Evolutionary conservation across 176 grass and related monocot species (phyloP).

Genomic region (Tuctoria greenei): DNA sequence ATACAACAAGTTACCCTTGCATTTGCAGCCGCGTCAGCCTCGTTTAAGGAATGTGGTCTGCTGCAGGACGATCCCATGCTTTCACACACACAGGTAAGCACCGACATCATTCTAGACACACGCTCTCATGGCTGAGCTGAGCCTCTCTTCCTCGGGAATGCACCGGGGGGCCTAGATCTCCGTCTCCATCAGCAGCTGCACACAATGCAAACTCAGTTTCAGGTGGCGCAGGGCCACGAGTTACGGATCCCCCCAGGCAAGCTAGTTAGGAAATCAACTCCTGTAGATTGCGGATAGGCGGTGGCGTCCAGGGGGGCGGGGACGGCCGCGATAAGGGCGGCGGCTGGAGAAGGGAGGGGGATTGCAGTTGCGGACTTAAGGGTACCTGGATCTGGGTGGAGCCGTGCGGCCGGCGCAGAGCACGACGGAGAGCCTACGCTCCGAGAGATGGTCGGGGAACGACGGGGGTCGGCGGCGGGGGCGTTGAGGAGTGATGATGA

Average conservation of each 20-base stretch:
- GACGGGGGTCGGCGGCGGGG: not conserved
- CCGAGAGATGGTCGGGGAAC: not conserved
- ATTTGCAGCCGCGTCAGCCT: constrained; percentile 71
- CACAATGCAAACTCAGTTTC: not conserved
- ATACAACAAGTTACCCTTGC: constrained; percentile 43
- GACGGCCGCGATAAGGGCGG: not conserved
- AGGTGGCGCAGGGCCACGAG: not conserved
- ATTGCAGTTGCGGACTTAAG: not conserved
- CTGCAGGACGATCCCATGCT: constrained; percentile 96
- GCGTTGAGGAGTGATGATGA: not conserved
- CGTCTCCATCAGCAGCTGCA: not conserved
- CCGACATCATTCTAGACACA: constrained; percentile 49
- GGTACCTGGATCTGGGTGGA: not conserved
- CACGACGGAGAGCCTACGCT: too few relatives aligned
- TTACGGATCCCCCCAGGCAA: not conserved
- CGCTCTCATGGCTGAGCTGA: constrained; percentile 42
- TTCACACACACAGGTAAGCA: constrained; percentile 60
- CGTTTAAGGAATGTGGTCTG: constrained; percentile 68
- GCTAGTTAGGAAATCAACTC: not conserved
- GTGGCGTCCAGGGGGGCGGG: not conserved
- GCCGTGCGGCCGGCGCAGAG: not conserved
- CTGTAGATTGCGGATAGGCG: not conserved
- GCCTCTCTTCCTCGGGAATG: not conserved
- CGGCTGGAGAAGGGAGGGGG: not conserved
- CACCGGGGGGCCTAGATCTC: not conserved